These are phyloP conservation scores for Paracoccidioides brasiliensis DNA, from an alignment of 2,329 filamentous ascomycete species.

Conservation along the genomic window DNA sequence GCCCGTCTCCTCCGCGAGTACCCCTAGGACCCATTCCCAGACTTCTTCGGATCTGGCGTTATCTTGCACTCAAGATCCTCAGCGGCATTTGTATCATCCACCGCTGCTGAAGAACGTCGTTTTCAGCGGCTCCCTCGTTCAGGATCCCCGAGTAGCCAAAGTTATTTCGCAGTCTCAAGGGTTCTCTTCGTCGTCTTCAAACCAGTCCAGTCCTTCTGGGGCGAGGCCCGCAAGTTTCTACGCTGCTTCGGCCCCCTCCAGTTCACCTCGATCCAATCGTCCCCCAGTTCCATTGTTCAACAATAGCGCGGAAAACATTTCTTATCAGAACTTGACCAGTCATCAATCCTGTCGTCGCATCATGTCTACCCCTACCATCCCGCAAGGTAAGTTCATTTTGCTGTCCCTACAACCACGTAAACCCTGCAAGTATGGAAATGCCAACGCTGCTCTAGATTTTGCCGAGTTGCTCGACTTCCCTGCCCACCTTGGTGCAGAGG, in stretches of 20 bases:
- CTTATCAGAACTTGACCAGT: constrained; percentile 19
- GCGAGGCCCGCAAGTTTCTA: constrained; percentile 19
- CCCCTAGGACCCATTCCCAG: constrained; percentile 25
- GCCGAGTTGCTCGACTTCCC: constrained; percentile 21
- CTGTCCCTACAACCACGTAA: constrained; percentile 16
- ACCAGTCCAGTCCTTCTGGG: constrained; percentile 24
- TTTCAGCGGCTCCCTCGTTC: constrained; percentile 14
- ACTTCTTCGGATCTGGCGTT: constrained; percentile 19
- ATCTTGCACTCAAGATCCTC: constrained; percentile 18
- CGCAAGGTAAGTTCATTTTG: constrained; percentile 22
- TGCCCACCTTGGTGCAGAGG: constrained; percentile 16
- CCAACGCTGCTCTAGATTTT: constrained; percentile 12
- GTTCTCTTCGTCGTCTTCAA: constrained; percentile 24
- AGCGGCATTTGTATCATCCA: constrained; percentile 20
- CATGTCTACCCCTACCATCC: constrained; percentile 29
- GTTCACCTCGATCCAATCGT: constrained; percentile 23
- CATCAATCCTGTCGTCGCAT: constrained; percentile 21
- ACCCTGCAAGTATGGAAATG: constrained; percentile 9
- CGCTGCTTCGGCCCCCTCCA: constrained; percentile 28
- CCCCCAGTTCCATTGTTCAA: constrained; percentile 29
- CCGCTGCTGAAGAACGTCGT: not conserved
- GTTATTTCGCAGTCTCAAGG: constrained; percentile 27
- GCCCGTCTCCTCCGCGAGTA: constrained; percentile 21
- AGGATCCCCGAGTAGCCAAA: constrained; percentile 29
- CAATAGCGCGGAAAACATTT: constrained; percentile 17